These are phyloP conservation scores for Dimocarpus longan DNA, from an alignment of 345 rosid genomes.

Conservation along the genomic window DNA sequence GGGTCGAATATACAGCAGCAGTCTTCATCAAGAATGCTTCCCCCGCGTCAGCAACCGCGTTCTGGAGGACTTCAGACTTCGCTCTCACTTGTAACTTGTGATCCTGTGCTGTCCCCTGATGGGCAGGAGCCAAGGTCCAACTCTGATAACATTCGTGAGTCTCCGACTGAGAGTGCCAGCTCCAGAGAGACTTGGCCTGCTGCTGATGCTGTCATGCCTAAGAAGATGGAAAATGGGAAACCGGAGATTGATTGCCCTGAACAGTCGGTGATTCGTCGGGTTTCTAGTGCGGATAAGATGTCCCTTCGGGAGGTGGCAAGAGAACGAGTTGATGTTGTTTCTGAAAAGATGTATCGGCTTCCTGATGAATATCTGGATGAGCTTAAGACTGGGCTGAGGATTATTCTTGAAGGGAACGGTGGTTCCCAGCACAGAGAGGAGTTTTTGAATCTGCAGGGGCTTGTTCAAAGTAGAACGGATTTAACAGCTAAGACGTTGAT, in stretches of 20 bases:
- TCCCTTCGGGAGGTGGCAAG: conserved; percentile 82
- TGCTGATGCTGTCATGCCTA: conserved; percentile 55
- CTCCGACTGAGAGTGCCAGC: conserved; percentile 98
- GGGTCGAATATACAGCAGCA: conserved; percentile 82
- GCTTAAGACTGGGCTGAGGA: conserved; percentile 73
- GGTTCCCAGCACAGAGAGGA: conserved; percentile 84
- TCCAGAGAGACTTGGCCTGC: conserved; percentile 95
- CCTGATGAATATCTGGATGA: conserved; percentile 83
- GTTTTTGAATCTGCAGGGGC: conserved; percentile 73
- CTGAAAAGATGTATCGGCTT: conserved; percentile 73
- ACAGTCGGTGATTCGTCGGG: conserved; percentile 63
- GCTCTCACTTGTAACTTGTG: conserved; percentile 65
- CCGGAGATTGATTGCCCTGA: conserved; percentile 64
- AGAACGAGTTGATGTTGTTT: conserved; percentile 74
- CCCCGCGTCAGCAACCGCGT: conserved; percentile 86
- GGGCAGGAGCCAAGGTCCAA: conserved; percentile 64
- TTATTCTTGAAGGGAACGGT: conserved; percentile 81
- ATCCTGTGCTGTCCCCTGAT: conserved; percentile 65
- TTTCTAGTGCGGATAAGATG: conserved; percentile 73
- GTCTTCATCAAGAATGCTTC: conserved; percentile 66
- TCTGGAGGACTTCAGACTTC: conserved; percentile 63
- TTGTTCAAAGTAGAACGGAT: conserved; percentile 79
- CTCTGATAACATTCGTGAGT: conserved; percentile 75
- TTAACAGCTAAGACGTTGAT: conserved; percentile 75
- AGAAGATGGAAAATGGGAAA: conserved; percentile 76